phyloP scores from a whole-genome alignment of 768 basidiomycete species.

The Porpolomopsis calyptriformis region DNA sequence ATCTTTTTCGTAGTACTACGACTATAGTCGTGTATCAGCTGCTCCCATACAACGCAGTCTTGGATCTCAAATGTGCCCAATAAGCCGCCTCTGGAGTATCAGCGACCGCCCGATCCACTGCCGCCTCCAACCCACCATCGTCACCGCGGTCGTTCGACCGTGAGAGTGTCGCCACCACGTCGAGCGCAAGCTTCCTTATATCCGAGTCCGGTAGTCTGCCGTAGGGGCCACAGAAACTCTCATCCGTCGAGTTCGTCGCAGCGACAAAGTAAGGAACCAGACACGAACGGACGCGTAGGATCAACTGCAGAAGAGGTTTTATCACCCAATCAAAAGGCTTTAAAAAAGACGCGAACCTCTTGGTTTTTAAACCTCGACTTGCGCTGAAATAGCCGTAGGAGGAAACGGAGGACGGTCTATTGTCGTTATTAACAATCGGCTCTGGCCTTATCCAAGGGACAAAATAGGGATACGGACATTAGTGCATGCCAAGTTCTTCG shows the following conservation, averaged over 20 bases:
- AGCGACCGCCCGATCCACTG: conserved; percentile 29
- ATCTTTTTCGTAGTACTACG: no score
- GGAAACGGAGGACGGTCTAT: conserved; percentile 47
- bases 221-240: conserved; percentile 69
- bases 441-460: neutral
- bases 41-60: neutral
- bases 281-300: conserved; percentile 42
- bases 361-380: conserved; percentile 32
- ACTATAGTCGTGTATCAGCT: no score
- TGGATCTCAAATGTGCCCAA: conserved; percentile 25
- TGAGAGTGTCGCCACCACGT: conserved; percentile 38
- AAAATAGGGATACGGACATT: conserved; percentile 37
- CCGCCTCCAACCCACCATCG: conserved; percentile 11
- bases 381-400: conserved; percentile 54
- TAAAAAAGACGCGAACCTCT: conserved; percentile 27
- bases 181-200: conserved; percentile 50
- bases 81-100: conserved; percentile 28
- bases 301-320: conserved; percentile 25
- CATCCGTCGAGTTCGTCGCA: conserved; percentile 55
- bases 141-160: conserved; percentile 1
- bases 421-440: conserved; percentile 7
- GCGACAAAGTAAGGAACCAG: conserved; percentile 72
- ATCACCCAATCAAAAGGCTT: neutral
- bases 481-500: conserved; percentile 40
- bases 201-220: conserved; percentile 41